These are phyloP conservation scores for Carallia pectinifolia DNA, from an alignment of 345 rosid species.

Conservation along the genomic window DNA sequence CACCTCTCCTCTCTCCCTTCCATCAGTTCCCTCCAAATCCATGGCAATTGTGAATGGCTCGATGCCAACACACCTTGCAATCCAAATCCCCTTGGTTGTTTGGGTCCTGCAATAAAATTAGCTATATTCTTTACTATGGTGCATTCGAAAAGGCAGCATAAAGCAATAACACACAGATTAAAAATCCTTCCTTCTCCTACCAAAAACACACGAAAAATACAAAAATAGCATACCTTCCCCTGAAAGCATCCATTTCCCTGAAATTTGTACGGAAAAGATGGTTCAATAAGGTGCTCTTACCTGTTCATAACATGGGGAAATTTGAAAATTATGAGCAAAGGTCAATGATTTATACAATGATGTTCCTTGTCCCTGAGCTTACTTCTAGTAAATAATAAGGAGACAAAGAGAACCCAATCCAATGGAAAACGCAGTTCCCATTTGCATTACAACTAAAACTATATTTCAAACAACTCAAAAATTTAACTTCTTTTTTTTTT, in stretches of 20 bases:
- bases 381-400: too few relatives aligned
- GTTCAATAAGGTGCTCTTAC: conserved; percentile 77
- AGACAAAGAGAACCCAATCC: too few relatives aligned
- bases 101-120: conserved; percentile 52
- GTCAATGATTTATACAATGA: too few relatives aligned
- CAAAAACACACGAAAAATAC: conserved; percentile 10
- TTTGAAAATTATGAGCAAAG: neutral
- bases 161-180: neutral
- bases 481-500: too few relatives aligned
- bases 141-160: neutral
- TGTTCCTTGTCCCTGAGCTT: too few relatives aligned
- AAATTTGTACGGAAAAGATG: conserved; percentile 69
- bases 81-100: conserved; percentile 82
- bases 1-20: conserved; percentile 89
- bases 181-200: neutral
- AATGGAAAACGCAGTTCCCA: too few relatives aligned
- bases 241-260: conserved; percentile 74
- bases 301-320: conserved; percentile 23
- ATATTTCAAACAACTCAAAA: too few relatives aligned
- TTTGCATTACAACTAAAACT: too few relatives aligned
- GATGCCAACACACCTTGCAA: conserved; percentile 63
- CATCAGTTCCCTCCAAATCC: conserved; percentile 86
- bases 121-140: neutral
- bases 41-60: conserved; percentile 69
- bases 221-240: conserved; percentile 54